Percentiles rank a stretch among this genome's conserved stretches.
These are phyloP conservation scores for Priceomyces fermenticarens DNA, from an alignment of 805 yeast genomes.

Conservation along the genomic window DNA sequence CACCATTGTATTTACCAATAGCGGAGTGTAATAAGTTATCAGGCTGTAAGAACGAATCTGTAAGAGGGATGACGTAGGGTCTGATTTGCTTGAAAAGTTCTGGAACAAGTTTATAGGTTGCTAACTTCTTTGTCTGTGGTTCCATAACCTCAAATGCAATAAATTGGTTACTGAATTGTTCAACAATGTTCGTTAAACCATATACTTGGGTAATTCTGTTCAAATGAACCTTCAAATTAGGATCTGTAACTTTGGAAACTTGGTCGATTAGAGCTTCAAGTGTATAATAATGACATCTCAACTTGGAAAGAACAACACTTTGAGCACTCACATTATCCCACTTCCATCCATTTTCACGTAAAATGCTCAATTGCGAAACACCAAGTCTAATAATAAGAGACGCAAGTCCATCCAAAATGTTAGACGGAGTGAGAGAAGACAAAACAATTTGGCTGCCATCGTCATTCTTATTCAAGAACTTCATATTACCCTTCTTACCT, in stretches of 20 bases:
- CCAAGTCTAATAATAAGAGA: slow-evolving; percentile 39
- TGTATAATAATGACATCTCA: slow-evolving; percentile 50
- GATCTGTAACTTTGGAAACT: slow-evolving; percentile 32
- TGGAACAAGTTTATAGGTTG: slow-evolving; percentile 16
- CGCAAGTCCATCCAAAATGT: slow-evolving; percentile 22
- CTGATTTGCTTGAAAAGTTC: slow-evolving; percentile 35
- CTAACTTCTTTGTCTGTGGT: not conserved
- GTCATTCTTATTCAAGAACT: slow-evolving; percentile 26
- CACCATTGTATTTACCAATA: slow-evolving; percentile 77
- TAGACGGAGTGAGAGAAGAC: slow-evolving; percentile 16
- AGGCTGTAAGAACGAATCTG: slow-evolving; percentile 80
- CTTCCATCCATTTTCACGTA: slow-evolving; percentile 32
- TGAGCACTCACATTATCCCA: slow-evolving; percentile 48
- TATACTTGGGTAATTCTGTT: slow-evolving; percentile 57
- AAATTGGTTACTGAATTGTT: slow-evolving; percentile 4
- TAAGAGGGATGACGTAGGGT: slow-evolving; percentile 68
- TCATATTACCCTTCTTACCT: slow-evolving; percentile 40
- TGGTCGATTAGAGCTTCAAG: slow-evolving; percentile 37
- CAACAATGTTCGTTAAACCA: slow-evolving; percentile 40
- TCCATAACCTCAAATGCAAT: slow-evolving; percentile 1
- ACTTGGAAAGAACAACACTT: slow-evolving; percentile 46
- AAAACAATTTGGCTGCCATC: slow-evolving; percentile 30
- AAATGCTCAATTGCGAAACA: slow-evolving; percentile 23
- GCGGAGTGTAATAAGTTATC: slow-evolving; percentile 82
- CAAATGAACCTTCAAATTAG: slow-evolving; percentile 40